phyloP scores from a whole-genome alignment of 2,329 filamentous ascomycete species.

The Lecanicillium sp. region DNA sequence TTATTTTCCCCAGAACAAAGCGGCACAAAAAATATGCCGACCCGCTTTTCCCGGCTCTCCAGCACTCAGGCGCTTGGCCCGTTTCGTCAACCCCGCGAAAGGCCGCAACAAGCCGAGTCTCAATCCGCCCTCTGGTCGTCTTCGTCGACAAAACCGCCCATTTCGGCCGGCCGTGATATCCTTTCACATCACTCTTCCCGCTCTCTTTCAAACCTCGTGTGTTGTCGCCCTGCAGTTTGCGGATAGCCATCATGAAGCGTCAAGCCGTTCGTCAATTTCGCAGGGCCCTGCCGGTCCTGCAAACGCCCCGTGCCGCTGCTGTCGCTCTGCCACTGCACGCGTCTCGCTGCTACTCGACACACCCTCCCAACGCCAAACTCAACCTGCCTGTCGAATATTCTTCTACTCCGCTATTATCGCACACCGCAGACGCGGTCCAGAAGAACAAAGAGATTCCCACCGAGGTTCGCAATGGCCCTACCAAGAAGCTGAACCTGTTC shows the following conservation, averaged over 20 bases:
- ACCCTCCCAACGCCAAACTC: constrained; percentile 57
- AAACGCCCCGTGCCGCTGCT: constrained; percentile 13
- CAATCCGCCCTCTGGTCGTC: constrained; percentile 2
- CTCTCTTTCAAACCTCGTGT: constrained; percentile 13
- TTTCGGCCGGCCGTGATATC: constrained; percentile 9
- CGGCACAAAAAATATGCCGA: constrained; percentile 12
- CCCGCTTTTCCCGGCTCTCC: constrained; percentile 9
- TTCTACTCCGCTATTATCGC: constrained; percentile 72
- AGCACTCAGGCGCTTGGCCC: constrained; percentile 4
- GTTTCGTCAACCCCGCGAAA: constrained; percentile 25
- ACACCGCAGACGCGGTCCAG: constrained; percentile 68
- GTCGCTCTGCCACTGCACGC: constrained; percentile 9
- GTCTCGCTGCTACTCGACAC: constrained; percentile 44
- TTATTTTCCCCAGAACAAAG: constrained; percentile 14
- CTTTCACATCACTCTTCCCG: constrained; percentile 5
- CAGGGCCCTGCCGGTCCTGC: constrained; percentile 24
- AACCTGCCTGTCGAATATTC: constrained; percentile 87
- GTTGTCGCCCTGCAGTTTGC: constrained; percentile 9
- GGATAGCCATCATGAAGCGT: constrained; percentile 26
- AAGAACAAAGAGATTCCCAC: constrained; percentile 64
- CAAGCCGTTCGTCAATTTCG: constrained; percentile 26
- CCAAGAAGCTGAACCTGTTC: constrained; percentile 87
- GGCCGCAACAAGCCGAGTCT: constrained; percentile 34
- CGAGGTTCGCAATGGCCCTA: constrained; percentile 60
- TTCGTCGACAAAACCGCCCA: constrained; percentile 16